Conservation (phyloP, 1,284 basidiomycete genomes). For the Apiotrichum gamsii region DNA sequence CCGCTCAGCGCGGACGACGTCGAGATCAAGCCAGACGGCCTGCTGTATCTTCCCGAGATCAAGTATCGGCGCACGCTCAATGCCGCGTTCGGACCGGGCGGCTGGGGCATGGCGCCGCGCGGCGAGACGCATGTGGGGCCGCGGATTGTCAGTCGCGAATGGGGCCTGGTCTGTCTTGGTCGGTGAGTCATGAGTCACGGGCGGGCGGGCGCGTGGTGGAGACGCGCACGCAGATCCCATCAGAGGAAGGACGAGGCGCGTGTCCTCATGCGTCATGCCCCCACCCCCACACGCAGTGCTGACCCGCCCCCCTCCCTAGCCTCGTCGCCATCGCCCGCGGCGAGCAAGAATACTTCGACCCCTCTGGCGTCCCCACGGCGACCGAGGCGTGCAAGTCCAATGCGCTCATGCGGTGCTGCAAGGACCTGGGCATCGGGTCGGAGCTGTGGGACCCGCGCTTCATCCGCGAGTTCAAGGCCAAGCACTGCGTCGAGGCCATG, state of each 20-base stretch:
- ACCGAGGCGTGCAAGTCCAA: constrained; percentile 95
- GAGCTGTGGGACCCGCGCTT: constrained; percentile 98
- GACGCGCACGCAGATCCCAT: too few species aligned
- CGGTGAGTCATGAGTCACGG: constrained; percentile 61
- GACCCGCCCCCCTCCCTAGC: too few species aligned
- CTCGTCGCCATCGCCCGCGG: constrained; percentile 86
- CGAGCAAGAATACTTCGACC: constrained; percentile 96
- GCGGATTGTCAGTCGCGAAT: constrained; percentile 85
- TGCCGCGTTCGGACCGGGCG: constrained; percentile 91
- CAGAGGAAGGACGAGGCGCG: too few species aligned
- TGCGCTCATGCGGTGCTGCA: constrained; percentile 95
- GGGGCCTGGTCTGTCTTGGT: constrained; percentile 88
- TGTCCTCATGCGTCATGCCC: too few species aligned
- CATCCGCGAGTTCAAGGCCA: constrained; percentile 84
- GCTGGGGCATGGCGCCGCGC: constrained; percentile 92
- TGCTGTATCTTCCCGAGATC: constrained; percentile 94
- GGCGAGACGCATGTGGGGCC: constrained; percentile 86
- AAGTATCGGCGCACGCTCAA: constrained; percentile 95
- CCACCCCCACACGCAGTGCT: too few species aligned
- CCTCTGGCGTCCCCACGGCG: constrained; percentile 83
- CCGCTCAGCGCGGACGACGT: constrained; percentile 57
- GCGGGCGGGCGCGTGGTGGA: too few species aligned
- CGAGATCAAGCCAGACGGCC: constrained; percentile 60
- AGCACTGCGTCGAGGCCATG: constrained; percentile 79
- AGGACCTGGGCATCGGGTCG: constrained; percentile 91